Conservation (phyloP, 2,329 filamentous ascomycete species). For the Amphichorda felina region DNA sequence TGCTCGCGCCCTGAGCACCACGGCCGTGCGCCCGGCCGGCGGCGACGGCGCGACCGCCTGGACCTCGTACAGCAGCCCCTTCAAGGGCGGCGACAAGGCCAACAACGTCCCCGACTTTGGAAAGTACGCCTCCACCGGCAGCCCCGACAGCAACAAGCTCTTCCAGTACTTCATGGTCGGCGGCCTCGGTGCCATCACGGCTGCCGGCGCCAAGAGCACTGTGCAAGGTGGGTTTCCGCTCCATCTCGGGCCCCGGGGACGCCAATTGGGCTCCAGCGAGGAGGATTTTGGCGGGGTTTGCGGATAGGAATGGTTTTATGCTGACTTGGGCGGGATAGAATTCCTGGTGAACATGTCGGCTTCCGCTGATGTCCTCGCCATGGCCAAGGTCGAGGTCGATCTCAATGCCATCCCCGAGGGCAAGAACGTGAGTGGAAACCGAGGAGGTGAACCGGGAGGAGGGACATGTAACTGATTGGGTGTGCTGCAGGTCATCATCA, state of each 20-base stretch:
- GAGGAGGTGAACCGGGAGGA: not conserved
- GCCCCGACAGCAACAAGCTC: conserved; percentile 65
- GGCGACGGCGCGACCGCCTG: conserved; percentile 30
- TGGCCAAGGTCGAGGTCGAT: conserved; percentile 99
- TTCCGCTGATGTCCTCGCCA: conserved; percentile 94
- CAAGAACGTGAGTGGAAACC: conserved; percentile 70
- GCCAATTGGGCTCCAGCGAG: conserved; percentile 1
- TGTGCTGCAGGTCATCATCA: conserved; percentile 88
- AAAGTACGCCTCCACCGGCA: conserved; percentile 67
- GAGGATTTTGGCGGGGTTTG: no score
- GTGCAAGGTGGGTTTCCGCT: conserved; percentile 69
- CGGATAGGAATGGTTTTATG: no score
- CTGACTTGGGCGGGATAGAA: conserved; percentile 42
- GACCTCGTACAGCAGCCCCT: conserved; percentile 47
- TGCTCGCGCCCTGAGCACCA: conserved; percentile 45
- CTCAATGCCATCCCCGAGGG: conserved; percentile 88
- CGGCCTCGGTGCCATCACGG: conserved; percentile 81
- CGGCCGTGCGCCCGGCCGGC: conserved; percentile 33
- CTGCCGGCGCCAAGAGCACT: conserved; percentile 92
- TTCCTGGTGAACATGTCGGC: conserved; percentile 99
- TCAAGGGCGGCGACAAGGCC: conserved; percentile 47
- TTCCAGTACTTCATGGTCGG: conserved; percentile 99
- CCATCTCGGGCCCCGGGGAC: not conserved
- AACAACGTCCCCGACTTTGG: conserved; percentile 80
- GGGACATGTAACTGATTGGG: not conserved